Evolutionary conservation across 768 basidiomycete species (phyloP).

Genomic region (Antrodiella citrinella): DNA sequence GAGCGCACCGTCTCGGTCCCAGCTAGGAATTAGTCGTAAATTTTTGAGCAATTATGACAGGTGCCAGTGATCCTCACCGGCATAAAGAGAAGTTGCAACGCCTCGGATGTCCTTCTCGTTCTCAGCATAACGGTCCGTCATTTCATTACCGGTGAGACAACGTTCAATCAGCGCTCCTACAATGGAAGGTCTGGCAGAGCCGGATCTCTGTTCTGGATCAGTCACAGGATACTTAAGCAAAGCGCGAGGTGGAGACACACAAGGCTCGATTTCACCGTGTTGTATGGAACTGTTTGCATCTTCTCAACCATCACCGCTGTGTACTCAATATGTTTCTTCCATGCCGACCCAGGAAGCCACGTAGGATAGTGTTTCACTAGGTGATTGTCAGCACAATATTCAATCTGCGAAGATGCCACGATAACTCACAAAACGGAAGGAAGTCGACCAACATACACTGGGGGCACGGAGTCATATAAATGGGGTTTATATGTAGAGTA

Average conservation of each 20-base stretch:
- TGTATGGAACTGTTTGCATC: background rate
- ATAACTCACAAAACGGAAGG: background rate
- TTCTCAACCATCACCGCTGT: background rate
- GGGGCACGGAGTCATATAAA: background rate
- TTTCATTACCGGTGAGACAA: slow-evolving; percentile 1
- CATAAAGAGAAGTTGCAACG: slow-evolving; percentile 16
- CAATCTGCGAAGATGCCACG: too few relatives aligned
- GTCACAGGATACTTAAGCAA: background rate
- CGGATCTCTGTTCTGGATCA: slow-evolving; percentile 12
- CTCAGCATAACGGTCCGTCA: slow-evolving; percentile 4
- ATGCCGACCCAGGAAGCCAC: background rate
- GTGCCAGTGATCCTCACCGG: too few relatives aligned
- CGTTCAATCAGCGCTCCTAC: slow-evolving; percentile 11
- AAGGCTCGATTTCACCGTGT: background rate
- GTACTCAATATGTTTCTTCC: background rate
- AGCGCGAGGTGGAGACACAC: background rate
- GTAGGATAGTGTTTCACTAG: background rate
- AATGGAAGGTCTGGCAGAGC: slow-evolving; percentile 15
- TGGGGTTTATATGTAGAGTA: too few relatives aligned
- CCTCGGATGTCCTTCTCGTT: slow-evolving; percentile 17
- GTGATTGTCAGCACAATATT: too few relatives aligned
- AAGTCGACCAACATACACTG: background rate
- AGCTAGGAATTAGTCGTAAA: too few relatives aligned
- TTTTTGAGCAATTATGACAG: too few relatives aligned
- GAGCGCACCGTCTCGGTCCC: background rate